phyloP scores from a whole-genome alignment of 2,329 filamentous ascomycete genomes.

The Aspergillus arachidicola region DNA sequence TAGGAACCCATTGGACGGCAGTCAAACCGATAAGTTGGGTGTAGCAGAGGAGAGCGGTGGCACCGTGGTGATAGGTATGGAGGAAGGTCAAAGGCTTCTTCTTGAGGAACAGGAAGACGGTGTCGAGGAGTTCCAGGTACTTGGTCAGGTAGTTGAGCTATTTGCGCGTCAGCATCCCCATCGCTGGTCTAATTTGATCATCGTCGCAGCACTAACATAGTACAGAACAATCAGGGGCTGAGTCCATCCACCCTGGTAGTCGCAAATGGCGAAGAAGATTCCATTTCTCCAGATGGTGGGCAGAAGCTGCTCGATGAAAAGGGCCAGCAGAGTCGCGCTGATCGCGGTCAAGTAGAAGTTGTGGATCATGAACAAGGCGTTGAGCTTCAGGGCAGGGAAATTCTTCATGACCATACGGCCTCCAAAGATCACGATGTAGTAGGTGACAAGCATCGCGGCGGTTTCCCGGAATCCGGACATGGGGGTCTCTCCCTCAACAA shows the following conservation, averaged over 20 bases:
- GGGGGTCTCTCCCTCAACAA: conserved; percentile 77
- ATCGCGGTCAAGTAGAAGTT: conserved; percentile 92
- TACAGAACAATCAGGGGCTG: conserved; percentile 90
- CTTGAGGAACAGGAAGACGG: conserved; percentile 96
- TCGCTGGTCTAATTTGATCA: background rate
- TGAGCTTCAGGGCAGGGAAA: conserved; percentile 81
- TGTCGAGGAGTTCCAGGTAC: conserved; percentile 93
- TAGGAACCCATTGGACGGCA: conserved; percentile 91
- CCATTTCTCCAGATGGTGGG: conserved; percentile 79
- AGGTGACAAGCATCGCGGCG: conserved; percentile 76
- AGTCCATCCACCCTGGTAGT: conserved; percentile 81
- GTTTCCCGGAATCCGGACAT: conserved; percentile 89
- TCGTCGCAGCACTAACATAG: conserved; percentile 69
- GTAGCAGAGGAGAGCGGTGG: conserved; percentile 95
- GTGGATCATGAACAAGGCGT: conserved; percentile 88
- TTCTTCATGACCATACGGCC: conserved; percentile 91
- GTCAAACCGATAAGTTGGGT: conserved; percentile 93
- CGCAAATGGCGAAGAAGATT: conserved; percentile 85
- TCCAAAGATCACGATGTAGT: conserved; percentile 93
- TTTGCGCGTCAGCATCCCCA: conserved; percentile 41
- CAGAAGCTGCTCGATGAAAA: conserved; percentile 90
- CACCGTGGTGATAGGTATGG: conserved; percentile 98
- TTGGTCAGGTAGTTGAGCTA: conserved; percentile 98
- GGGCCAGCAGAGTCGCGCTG: conserved; percentile 74
- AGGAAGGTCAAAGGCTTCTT: conserved; percentile 99